Conservation (phyloP, 345 rosid genomes). For the Conringia planisiliqua region DNA sequence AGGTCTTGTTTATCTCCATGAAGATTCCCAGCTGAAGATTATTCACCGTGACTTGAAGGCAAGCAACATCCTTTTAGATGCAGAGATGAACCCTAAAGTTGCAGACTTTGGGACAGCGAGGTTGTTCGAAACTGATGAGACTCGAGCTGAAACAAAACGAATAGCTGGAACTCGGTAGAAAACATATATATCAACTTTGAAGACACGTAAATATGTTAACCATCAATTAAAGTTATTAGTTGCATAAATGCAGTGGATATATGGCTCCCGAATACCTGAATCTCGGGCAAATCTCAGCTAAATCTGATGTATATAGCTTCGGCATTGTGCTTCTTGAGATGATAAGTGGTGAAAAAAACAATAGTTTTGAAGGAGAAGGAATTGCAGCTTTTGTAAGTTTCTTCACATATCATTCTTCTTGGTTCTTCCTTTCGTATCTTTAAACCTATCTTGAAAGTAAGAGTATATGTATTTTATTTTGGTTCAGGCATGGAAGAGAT, state of each 20-base stretch:
- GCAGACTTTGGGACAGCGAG: no score
- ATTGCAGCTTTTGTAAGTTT: background rate
- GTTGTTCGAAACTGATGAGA: slow-evolving; percentile 8
- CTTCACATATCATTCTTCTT: background rate
- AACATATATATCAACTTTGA: background rate
- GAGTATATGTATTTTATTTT: background rate
- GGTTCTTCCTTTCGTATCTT: background rate
- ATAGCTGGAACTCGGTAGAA: slow-evolving; percentile 13
- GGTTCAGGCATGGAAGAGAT: slow-evolving; percentile 3
- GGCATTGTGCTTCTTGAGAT: background rate
- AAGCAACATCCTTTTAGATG: background rate
- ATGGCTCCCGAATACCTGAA: background rate
- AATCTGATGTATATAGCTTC: background rate
- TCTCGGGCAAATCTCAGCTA: background rate
- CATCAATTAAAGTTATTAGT: background rate
- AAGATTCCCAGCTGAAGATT: slow-evolving; percentile 16
- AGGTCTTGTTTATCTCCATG: slow-evolving; percentile 27
- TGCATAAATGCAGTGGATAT: background rate
- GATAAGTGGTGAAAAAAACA: background rate
- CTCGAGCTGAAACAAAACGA: slow-evolving; percentile 23
- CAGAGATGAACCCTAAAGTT: no score
- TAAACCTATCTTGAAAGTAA: background rate
- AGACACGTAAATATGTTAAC: background rate
- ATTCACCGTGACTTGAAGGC: slow-evolving; percentile 23
- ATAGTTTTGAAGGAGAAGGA: background rate